Evolutionary conservation across 2,329 filamentous ascomycete species (phyloP).

Genomic region (Cladophialophora bantiana): DNA sequence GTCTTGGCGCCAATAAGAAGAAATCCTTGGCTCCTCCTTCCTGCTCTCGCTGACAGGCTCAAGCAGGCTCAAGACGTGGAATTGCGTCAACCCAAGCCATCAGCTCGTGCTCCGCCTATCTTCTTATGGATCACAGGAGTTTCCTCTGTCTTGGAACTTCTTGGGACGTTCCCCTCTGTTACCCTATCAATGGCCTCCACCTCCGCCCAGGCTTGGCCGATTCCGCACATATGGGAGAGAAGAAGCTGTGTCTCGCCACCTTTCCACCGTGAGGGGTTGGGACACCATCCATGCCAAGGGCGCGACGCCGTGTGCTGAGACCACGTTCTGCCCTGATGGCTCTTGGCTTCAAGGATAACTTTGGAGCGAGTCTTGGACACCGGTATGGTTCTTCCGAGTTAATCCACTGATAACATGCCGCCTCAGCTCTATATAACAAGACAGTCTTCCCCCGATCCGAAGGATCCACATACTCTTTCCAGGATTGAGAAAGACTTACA

Average conservation of each 20-base stretch:
- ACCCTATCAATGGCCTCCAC: conserved; percentile 17
- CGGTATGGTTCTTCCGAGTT: conserved; percentile 5
- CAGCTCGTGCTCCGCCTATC: neutral
- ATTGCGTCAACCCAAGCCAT: neutral
- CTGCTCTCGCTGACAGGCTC: no score
- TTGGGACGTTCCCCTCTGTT: conserved; percentile 1
- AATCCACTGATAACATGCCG: neutral
- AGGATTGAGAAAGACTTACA: neutral
- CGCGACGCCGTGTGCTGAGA: neutral
- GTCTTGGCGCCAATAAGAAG: no score
- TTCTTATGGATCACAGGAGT: neutral
- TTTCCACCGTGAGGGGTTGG: conserved; percentile 16
- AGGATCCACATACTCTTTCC: neutral
- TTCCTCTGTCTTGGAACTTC: conserved; percentile 8
- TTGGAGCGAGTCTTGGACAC: conserved; percentile 12
- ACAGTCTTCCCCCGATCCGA: neutral
- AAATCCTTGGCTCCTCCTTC: no score
- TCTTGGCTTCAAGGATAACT: conserved; percentile 19
- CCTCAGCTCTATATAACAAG: conserved; percentile 16
- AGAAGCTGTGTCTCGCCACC: conserved; percentile 15
- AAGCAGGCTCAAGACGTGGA: neutral
- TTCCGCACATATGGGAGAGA: conserved; percentile 19
- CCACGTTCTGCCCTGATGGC: neutral
- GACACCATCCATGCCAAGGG: neutral
- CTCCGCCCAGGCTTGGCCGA: conserved; percentile 22